A percentile compares a stretch with the other conserved stretches of the same genome.
Evolutionary conservation across 2,329 filamentous ascomycete species (phyloP).

Genomic region (Cercospora sp.): DNA sequence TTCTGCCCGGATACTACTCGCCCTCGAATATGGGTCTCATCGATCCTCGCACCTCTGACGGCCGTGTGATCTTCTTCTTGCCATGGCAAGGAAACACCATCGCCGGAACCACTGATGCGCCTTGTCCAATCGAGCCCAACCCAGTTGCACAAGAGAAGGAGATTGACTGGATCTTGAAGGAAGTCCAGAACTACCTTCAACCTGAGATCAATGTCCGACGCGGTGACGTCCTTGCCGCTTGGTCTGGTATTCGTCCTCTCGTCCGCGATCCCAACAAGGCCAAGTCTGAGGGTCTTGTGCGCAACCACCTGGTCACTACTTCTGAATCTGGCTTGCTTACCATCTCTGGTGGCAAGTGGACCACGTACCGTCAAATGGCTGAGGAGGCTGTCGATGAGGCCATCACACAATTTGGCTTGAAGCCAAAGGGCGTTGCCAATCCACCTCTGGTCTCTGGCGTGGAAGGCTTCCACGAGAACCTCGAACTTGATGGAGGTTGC

Average conservation of each 20-base stretch:
- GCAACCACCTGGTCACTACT: constrained; percentile 79
- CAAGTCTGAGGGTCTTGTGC: constrained; percentile 83
- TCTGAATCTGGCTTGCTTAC: constrained; percentile 80
- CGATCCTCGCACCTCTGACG: constrained; percentile 82
- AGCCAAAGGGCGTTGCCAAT: constrained; percentile 57
- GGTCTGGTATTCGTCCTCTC: constrained; percentile 83
- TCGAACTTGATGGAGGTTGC: constrained; percentile 70
- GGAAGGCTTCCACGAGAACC: constrained; percentile 68
- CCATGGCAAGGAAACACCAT: constrained; percentile 94
- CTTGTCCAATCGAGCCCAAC: constrained; percentile 69
- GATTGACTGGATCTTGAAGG: constrained; percentile 83
- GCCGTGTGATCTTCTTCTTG: constrained; percentile 88
- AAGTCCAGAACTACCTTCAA: constrained; percentile 78
- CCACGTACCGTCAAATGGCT: constrained; percentile 89
- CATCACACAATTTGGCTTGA: constrained; percentile 66
- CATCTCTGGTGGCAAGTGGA: constrained; percentile 89
- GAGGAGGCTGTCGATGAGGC: constrained; percentile 85
- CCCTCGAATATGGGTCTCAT: constrained; percentile 84
- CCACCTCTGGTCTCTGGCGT: constrained; percentile 67
- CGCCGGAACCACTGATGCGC: constrained; percentile 81
- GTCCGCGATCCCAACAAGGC: constrained; percentile 83
- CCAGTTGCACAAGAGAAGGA: constrained; percentile 79
- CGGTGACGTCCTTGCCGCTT: constrained; percentile 84
- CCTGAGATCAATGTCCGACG: constrained; percentile 83
- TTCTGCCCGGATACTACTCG: constrained; percentile 83